phyloP scores from a whole-genome alignment of 31 red algal genomes.

The Bonnemaisonia californica region DNA sequence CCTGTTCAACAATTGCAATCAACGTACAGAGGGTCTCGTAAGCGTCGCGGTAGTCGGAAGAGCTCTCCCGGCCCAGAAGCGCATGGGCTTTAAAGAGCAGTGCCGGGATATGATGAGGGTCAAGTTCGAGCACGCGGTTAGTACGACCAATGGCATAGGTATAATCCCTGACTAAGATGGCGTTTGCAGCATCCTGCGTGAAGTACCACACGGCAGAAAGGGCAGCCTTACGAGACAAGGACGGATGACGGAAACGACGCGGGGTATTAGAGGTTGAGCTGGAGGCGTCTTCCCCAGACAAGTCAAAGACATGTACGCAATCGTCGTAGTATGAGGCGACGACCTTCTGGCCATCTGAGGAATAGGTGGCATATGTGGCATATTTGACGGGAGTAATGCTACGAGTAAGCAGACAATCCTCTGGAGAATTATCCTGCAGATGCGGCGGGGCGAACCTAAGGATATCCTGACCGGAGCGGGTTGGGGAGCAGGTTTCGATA shows the following conservation, averaged over 20 bases:
- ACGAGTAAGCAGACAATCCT: slow-evolving; percentile 7
- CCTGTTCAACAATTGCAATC: slow-evolving; percentile 26
- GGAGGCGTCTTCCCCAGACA: background rate
- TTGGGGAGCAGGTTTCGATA: background rate
- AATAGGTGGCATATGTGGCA: slow-evolving; percentile 64
- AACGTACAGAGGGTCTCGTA: slow-evolving; percentile 21
- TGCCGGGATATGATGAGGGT: slow-evolving; percentile 40
- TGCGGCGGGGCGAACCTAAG: slow-evolving; percentile 38
- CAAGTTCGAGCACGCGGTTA: slow-evolving; percentile 44
- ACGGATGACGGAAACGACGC: slow-evolving; percentile 21
- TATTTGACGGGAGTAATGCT: background rate
- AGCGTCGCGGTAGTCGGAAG: slow-evolving; percentile 33
- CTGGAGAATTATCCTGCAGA: slow-evolving; percentile 41
- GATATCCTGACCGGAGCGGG: slow-evolving; percentile 28
- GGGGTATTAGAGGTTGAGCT: background rate
- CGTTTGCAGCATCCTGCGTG: slow-evolving; percentile 22
- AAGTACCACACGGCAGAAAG: slow-evolving; percentile 12
- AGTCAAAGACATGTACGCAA: slow-evolving; percentile 55
- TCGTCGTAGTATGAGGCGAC: slow-evolving; percentile 65
- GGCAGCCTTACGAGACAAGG: slow-evolving; percentile 3
- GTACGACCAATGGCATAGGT: slow-evolving; percentile 30
- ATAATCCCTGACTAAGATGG: background rate
- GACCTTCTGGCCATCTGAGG: slow-evolving; percentile 48
- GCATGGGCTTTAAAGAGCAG: slow-evolving; percentile 54
- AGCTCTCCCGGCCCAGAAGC: slow-evolving; percentile 31